Conservation (phyloP, 1,284 basidiomycete species). For the Ceratobasidium sp. region DNA sequence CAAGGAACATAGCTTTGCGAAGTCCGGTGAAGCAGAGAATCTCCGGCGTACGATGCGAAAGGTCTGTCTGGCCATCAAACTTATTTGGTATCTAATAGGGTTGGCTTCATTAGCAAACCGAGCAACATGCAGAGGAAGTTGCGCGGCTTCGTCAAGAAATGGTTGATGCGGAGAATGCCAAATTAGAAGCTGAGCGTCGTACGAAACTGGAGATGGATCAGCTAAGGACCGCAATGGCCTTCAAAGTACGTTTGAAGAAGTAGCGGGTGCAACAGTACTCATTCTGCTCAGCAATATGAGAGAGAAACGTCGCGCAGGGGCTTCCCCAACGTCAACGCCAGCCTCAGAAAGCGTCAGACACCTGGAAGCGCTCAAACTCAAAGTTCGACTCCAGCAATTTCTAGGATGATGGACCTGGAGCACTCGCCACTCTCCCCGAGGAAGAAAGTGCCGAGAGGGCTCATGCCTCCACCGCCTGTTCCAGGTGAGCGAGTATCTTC, state of each 20-base stretch:
- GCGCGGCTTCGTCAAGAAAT: conserved; percentile 33
- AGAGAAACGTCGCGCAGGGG: conserved; percentile 21
- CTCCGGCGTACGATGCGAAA: conserved; percentile 34
- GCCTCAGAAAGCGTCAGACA: conserved; percentile 16
- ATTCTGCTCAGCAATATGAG: conserved; percentile 20
- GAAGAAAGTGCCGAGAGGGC: not conserved
- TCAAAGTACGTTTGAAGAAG: conserved; percentile 15
- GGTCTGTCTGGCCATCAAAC: not conserved
- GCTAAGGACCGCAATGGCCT: conserved; percentile 21
- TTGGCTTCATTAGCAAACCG: conserved; percentile 18
- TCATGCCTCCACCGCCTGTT: conserved; percentile 25
- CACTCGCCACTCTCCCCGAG: conserved; percentile 29
- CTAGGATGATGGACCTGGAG: conserved; percentile 1
- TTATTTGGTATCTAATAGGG: too few species aligned
- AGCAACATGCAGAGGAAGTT: conserved; percentile 29
- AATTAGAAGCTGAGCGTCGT: conserved; percentile 11
- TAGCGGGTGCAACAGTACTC: not conserved
- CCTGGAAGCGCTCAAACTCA: conserved; percentile 21
- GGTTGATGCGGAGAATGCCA: conserved; percentile 23
- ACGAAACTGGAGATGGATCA: conserved; percentile 39
- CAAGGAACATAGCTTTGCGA: conserved; percentile 24
- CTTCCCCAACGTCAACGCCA: conserved; percentile 32
- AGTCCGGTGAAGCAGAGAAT: conserved; percentile 36
- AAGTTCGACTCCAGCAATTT: conserved; percentile 15
- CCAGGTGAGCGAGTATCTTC: conserved; percentile 13